Evolutionary conservation across 2,329 filamentous ascomycete species (phyloP), one percentile per base, ranked within the genome.

Genomic region (Fonsecaea monophora): DNA sequence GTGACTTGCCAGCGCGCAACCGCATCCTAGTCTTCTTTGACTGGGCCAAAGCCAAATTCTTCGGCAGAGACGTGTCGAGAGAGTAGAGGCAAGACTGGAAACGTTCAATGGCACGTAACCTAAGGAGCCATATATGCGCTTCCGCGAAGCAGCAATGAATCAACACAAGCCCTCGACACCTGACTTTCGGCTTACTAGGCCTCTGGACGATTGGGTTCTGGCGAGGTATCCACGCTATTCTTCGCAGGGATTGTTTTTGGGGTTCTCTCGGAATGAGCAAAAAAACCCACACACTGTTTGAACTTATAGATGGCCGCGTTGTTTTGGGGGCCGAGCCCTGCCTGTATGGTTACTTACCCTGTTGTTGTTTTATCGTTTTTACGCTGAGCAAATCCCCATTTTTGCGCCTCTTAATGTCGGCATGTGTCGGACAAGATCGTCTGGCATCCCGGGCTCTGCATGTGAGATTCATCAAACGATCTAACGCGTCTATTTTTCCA

Each of bases 21-120:
- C 90, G 95, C 78, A 87, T 98, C 74, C 87, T 99, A 60, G 95
- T 99, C 74, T 83, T 92, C 71, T 85, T 97, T 75, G 95, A 99
- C 82, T 99, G 95, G 95, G 80, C 94, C 79, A 99, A 99, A 87
- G 93, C 94, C 74, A 96, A 96, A 84, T 83, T 95, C 68, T 99
- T 99, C 77, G 95, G 95, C 69, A 93, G 95, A 78, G 95, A 99
- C 76, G 92, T 98, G 65, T 82, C 80, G 53, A 76, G 81, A 69
- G 81, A 82, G 76, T 82, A 25, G 25, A 80, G 76, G 76, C 48
- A 21, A 48, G 18, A 6, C 25, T 4, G 7, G 45, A 25, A 25
- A 25, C 25, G 25, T 25, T 25, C 10, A 50, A 50, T 12, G 9
- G 45, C 18, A 12, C 5, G 4, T 25, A 21, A 21, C 18, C 3